A percentile compares a stretch with the other conserved stretches of the same genome.
Conservation (phyloP, 2,329 filamentous ascomycete genomes). For the Lojkania enalia region DNA sequence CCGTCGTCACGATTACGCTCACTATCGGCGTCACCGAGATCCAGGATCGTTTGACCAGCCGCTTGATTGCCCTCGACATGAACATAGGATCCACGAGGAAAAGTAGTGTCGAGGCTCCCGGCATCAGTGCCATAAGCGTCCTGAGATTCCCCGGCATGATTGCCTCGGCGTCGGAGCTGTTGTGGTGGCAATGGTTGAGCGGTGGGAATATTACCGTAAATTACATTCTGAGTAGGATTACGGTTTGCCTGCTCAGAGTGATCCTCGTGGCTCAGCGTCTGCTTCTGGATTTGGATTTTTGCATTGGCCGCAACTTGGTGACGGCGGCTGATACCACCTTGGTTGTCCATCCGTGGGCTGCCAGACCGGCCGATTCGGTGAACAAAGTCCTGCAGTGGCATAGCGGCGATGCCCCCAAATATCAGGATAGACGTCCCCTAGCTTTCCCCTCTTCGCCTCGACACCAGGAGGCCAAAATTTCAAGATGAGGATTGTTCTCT, state of each 20-base stretch:
- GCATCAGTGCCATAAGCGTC: constrained; percentile 44
- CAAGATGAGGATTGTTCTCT: background rate
- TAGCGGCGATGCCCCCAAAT: too few relatives aligned
- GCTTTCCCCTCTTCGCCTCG: too few relatives aligned
- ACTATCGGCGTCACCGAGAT: constrained; percentile 1
- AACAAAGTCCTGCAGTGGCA: too few relatives aligned
- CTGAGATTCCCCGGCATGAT: constrained; percentile 10
- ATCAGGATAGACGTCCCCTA: too few relatives aligned
- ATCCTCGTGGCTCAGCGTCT: constrained; percentile 15
- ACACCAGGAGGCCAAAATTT: background rate
- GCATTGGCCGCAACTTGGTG: constrained; percentile 27
- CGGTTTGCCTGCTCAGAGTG: constrained; percentile 8
- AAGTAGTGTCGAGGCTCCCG: constrained; percentile 42
- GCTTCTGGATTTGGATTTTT: constrained; percentile 21
- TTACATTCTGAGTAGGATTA: constrained; percentile 3
- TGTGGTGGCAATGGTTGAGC: constrained; percentile 18
- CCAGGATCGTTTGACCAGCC: constrained; percentile 4
- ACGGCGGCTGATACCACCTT: constrained; percentile 16
- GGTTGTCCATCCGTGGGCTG: too few relatives aligned
- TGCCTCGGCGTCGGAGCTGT: constrained; percentile 12
- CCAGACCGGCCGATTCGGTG: too few relatives aligned
- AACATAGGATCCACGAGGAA: constrained; percentile 23
- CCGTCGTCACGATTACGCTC: constrained; percentile 12
- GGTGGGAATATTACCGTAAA: background rate
- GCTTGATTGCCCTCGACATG: constrained; percentile 23